Evolutionary conservation across 176 grass and related monocot genomes (phyloP).

Genomic region (Oryza meridionalis): DNA sequence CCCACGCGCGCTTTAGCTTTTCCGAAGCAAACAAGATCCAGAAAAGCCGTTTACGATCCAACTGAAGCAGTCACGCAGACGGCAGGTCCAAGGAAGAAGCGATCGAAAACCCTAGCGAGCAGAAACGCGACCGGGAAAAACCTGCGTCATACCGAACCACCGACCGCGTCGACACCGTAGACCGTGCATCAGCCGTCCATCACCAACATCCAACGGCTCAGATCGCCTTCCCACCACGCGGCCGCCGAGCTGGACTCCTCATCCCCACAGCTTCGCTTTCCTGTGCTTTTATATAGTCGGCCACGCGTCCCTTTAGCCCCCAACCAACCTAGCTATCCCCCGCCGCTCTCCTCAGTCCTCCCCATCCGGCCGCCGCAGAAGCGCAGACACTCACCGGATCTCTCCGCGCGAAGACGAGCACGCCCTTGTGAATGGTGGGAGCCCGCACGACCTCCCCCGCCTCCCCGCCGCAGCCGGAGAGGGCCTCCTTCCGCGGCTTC

Average conservation of each 20-base stretch:
- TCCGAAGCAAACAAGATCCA: neutral
- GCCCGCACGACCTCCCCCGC: slow-evolving; percentile 43
- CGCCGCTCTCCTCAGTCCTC: neutral
- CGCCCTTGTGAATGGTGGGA: slow-evolving; percentile 81
- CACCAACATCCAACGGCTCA: neutral
- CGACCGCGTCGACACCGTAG: neutral
- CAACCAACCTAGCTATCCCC: neutral
- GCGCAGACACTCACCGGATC: neutral
- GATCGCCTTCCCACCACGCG: neutral
- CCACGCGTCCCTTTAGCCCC: neutral
- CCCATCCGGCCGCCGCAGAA: neutral
- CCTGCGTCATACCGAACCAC: neutral
- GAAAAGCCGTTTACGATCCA: too few species aligned
- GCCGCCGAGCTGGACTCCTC: slow-evolving; percentile 6
- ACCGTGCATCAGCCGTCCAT: neutral
- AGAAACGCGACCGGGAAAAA: neutral
- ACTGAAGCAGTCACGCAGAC: neutral
- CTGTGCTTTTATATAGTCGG: neutral
- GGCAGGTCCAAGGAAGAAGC: neutral
- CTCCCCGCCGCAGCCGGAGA: slow-evolving; percentile 48
- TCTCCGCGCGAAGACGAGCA: slow-evolving; percentile 15
- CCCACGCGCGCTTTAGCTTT: too few species aligned
- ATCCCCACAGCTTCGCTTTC: neutral
- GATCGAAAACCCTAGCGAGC: neutral
- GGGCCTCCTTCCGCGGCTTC: slow-evolving; percentile 55